Evolutionary conservation across 169 alveolate genomes (phyloP).

Genomic region (Eimeria necatrix): DNA sequence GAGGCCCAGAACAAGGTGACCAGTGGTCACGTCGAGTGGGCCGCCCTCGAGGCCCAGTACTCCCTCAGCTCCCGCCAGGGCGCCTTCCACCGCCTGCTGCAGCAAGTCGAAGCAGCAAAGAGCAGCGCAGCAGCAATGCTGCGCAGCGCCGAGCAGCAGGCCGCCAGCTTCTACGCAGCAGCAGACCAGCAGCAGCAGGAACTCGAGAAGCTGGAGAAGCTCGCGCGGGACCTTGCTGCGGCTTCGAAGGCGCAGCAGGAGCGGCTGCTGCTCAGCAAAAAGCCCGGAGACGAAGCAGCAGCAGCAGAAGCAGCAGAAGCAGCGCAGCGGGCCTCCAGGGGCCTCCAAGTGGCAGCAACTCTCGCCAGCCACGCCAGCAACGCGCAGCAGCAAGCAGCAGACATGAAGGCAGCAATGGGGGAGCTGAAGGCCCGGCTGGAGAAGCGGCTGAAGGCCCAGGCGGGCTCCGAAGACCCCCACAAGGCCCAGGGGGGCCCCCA

Average conservation of each 20-base stretch:
- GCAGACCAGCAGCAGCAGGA: not conserved
- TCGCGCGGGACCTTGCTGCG: not conserved
- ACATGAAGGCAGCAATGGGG: not conserved
- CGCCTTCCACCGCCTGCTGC: not conserved
- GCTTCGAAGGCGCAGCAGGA: not conserved
- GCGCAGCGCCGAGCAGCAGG: not conserved
- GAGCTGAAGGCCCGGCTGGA: not conserved
- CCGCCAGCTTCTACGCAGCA: not conserved
- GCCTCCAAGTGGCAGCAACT: not conserved
- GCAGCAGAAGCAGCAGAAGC: not conserved
- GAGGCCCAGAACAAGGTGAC: slow-evolving; percentile 40
- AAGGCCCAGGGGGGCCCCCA: too few species aligned
- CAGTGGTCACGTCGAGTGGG: slow-evolving; percentile 14
- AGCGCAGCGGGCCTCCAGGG: not conserved
- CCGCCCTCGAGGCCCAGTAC: not conserved
- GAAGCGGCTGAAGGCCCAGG: slow-evolving; percentile 14
- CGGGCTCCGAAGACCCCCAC: too few species aligned
- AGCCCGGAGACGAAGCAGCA: slow-evolving; percentile 15
- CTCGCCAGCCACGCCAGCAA: not conserved
- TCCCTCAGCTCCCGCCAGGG: not conserved
- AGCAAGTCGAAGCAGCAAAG: not conserved
- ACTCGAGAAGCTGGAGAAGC: not conserved
- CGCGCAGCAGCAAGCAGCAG: slow-evolving; percentile 20
- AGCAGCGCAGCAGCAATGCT: not conserved
- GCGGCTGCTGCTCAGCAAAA: too few species aligned